Conservation (phyloP, 2,329 filamentous ascomycete species). For the Hypomyces rosellus region DNA sequence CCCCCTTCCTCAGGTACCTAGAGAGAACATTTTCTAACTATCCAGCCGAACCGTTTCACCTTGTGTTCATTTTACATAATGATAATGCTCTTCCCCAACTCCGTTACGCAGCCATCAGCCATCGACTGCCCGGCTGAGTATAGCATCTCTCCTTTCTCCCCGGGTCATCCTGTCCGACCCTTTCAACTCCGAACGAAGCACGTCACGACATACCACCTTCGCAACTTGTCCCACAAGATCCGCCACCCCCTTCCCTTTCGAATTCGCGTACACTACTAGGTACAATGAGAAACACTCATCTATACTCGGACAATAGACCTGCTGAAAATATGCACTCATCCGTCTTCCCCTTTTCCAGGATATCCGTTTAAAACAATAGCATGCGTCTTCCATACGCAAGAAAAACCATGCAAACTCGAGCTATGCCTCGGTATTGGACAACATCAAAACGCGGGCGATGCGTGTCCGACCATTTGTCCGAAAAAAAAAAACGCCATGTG, state of each 20-base stretch:
- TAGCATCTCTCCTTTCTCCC: background rate
- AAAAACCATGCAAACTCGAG: background rate
- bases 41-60: slow-evolving; percentile 5
- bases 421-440: background rate
- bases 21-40: background rate
- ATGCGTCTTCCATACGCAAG: background rate
- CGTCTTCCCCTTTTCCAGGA: background rate
- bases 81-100: slow-evolving; percentile 2
- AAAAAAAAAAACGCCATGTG: background rate
- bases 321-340: background rate
- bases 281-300: too few relatives aligned
- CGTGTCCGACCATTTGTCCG: background rate
- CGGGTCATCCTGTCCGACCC: background rate
- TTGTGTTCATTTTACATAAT: slow-evolving; percentile 10
- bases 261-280: too few relatives aligned
- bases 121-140: background rate
- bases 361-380: background rate
- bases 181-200: too few relatives aligned
- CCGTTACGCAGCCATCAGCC: too few relatives aligned
- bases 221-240: too few relatives aligned
- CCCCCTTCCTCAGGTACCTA: too few relatives aligned
- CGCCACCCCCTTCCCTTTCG: too few relatives aligned
- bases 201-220: too few relatives aligned
- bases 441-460: background rate
- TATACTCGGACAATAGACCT: too few relatives aligned